Conservation (phyloP, 257 asterid species). For the Nicotiana attenuata region DNA sequence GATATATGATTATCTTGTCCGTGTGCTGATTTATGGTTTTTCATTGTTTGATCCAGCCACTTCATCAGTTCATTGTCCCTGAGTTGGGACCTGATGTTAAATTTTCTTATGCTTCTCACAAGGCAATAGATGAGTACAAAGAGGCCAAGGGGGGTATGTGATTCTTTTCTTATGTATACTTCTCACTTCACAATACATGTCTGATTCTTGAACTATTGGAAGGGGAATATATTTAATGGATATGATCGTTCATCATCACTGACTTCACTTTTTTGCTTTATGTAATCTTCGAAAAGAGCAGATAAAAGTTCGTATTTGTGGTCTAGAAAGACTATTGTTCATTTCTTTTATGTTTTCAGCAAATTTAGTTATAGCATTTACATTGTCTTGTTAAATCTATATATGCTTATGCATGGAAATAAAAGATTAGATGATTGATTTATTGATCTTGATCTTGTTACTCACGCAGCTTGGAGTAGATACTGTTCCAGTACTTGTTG, state of each 20-base stretch:
- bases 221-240: no score
- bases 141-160: conserved; percentile 34
- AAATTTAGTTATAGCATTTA: not conserved
- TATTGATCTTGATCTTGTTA: not conserved
- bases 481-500: conserved; percentile 48
- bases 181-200: not conserved
- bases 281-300: not conserved
- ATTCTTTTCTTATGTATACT: not conserved
- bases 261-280: not conserved
- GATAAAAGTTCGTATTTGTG: not conserved
- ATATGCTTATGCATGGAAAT: not conserved
- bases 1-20: not conserved
- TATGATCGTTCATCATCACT: no score
- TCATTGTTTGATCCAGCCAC: conserved; percentile 27
- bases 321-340: not conserved
- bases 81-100: conserved; percentile 31
- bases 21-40: not conserved
- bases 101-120: conserved; percentile 34
- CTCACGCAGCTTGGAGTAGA: conserved; percentile 40
- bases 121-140: conserved; percentile 29
- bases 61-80: conserved; percentile 34
- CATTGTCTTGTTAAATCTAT: not conserved
- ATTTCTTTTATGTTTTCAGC: not conserved
- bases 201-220: no score
- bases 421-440: not conserved